A percentile compares a stretch with the other conserved stretches of the same genome.
phyloP scores from a whole-genome alignment of 768 basidiomycete species.

The Russula compacta region DNA sequence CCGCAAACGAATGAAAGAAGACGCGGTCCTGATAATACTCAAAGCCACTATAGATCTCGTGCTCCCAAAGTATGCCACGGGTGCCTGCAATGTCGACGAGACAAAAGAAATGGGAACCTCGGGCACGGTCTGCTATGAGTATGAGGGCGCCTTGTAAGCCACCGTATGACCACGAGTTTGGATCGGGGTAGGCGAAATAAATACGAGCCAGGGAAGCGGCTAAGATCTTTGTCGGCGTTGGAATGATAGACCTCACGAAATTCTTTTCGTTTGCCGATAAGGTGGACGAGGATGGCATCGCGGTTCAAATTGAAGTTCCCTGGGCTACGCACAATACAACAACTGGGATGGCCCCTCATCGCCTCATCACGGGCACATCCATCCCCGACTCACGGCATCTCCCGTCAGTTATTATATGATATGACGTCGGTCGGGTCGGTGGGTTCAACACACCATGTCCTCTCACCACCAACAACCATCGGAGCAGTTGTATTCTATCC shows the following conservation, averaged over 20 bases:
- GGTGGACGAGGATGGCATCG: constrained; percentile 67
- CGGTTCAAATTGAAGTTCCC: background rate
- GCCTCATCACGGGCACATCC: background rate
- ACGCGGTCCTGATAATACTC: constrained; percentile 76
- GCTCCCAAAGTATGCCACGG: constrained; percentile 85
- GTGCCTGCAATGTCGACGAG: constrained; percentile 82
- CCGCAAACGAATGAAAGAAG: constrained; percentile 88
- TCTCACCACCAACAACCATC: background rate
- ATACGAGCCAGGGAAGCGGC: constrained; percentile 78
- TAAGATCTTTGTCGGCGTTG: constrained; percentile 55
- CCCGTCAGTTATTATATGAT: background rate
- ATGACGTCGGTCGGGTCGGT: background rate
- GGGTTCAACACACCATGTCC: constrained; percentile 1
- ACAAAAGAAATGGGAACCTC: constrained; percentile 53
- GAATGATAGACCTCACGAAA: constrained; percentile 58
- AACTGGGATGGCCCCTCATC: background rate
- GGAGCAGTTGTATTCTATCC: constrained; percentile 36
- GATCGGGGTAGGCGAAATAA: constrained; percentile 81
- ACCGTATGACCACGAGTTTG: constrained; percentile 72
- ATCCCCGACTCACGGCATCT: background rate
- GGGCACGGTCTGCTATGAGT: constrained; percentile 52
- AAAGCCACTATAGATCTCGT: constrained; percentile 79
- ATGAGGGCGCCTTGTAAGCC: constrained; percentile 83
- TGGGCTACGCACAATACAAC: no score
- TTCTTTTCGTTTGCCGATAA: constrained; percentile 68